Evolutionary conservation across 1,139 yeast species (phyloP).

Genomic region (Scheffersomyces stambukii): DNA sequence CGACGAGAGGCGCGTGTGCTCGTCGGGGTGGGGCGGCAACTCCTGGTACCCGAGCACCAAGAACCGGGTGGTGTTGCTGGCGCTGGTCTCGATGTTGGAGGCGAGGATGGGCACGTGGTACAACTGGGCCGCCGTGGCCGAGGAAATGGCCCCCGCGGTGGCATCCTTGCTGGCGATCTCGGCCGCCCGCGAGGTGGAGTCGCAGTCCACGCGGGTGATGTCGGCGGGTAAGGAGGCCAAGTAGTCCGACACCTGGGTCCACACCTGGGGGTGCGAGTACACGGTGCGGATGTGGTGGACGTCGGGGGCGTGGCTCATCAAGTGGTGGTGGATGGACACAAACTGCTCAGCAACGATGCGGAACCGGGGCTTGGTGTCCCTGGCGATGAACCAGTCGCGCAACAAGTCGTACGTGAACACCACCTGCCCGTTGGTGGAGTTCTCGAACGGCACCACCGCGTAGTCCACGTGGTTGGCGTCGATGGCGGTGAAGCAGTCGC

Average conservation of each 20-base stretch:
- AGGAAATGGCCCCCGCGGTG: slow-evolving; percentile 44
- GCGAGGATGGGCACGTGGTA: slow-evolving; percentile 56
- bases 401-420: slow-evolving; percentile 78
- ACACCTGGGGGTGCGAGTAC: slow-evolving; percentile 94
- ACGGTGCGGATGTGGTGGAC: slow-evolving; percentile 48
- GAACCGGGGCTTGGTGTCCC: slow-evolving; percentile 19
- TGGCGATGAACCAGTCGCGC: slow-evolving; percentile 55
- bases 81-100: slow-evolving; percentile 62
- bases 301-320: slow-evolving; percentile 49
- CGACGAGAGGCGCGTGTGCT: slow-evolving; percentile 37
- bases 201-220: slow-evolving; percentile 56
- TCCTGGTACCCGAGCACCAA: slow-evolving; percentile 49
- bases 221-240: slow-evolving; percentile 32
- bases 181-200: slow-evolving; percentile 85
- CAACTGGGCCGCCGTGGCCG: slow-evolving; percentile 59
- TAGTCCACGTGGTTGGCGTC: slow-evolving; percentile 48
- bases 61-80: slow-evolving; percentile 81
- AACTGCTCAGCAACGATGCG: slow-evolving; percentile 71
- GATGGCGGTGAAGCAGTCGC: slow-evolving; percentile 60
- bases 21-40: slow-evolving; percentile 7
- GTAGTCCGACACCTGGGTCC: slow-evolving; percentile 82
- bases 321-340: slow-evolving; percentile 78
- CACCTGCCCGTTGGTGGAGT: slow-evolving; percentile 93
- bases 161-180: slow-evolving; percentile 47
- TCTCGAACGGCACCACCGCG: slow-evolving; percentile 89